Evolutionary conservation across 345 rosid species (phyloP).

Genomic region (Turnera subulata): DNA sequence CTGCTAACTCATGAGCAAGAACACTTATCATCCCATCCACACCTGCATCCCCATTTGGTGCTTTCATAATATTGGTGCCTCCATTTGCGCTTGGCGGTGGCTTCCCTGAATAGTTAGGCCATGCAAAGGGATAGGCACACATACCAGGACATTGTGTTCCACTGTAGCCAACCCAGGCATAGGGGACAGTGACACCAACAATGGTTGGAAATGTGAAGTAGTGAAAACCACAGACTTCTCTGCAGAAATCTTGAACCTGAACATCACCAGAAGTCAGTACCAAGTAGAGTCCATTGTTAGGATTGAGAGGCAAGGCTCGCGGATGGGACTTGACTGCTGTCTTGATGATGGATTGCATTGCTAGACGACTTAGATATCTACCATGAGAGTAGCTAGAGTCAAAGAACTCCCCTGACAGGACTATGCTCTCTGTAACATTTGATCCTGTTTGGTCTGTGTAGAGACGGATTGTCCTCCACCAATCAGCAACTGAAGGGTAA

Average conservation of each 20-base stretch:
- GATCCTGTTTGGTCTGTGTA: slow-evolving; percentile 64
- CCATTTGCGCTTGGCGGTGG: slow-evolving; percentile 30
- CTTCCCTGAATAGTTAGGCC: slow-evolving; percentile 39
- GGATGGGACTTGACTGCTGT: slow-evolving; percentile 29
- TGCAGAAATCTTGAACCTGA: slow-evolving; percentile 60
- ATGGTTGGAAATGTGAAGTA: slow-evolving; percentile 55
- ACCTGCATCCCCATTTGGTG: slow-evolving; percentile 57
- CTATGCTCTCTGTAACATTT: slow-evolving; percentile 39
- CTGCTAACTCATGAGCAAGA: slow-evolving; percentile 62
- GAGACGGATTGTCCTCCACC: slow-evolving; percentile 57
- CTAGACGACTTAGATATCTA: slow-evolving; percentile 36
- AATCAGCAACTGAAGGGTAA: slow-evolving; percentile 55
- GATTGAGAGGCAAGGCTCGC: slow-evolving; percentile 40
- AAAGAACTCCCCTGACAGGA: slow-evolving; percentile 41
- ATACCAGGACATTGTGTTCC: slow-evolving; percentile 54
- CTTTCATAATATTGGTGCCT: slow-evolving; percentile 35
- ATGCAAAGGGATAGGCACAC: slow-evolving; percentile 62
- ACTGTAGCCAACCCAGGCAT: slow-evolving; percentile 62
- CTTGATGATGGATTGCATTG: slow-evolving; percentile 50
- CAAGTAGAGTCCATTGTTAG: slow-evolving; percentile 46
- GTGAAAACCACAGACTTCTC: slow-evolving; percentile 64
- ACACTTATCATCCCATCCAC: slow-evolving; percentile 64
- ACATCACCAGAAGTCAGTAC: slow-evolving; percentile 52
- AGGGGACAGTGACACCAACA: slow-evolving; percentile 51
- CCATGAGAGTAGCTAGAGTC: slow-evolving; percentile 54